Evolutionary conservation across 2,329 filamentous ascomycete species (phyloP), one percentile per base, ranked within the genome.

Genomic region (Dothideomycetes sp.): DNA sequence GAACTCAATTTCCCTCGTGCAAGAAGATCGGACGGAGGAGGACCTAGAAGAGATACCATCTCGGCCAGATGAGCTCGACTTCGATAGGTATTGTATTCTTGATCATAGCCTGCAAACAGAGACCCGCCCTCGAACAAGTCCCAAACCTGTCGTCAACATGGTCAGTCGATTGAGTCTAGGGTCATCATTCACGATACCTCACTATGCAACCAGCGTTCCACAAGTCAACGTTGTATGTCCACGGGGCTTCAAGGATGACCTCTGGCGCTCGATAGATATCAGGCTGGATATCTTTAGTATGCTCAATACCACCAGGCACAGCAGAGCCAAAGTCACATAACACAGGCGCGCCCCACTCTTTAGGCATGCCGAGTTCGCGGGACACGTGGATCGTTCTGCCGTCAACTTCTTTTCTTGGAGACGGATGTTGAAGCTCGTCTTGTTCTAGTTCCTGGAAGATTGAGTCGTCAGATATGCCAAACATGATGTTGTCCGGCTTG

Each of bases 401-500:
- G 24, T 59, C 45, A 15, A 62, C 44, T 5, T 50, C 23, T 51
- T 64, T 66, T 1, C 61, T 54, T 4, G 61, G 57, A 18, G 54
- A 62, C n/a, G 63, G 61, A n/a, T 44, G 45, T 19, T 54, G 35
- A 34, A 64, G 31, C 45, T 67, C 62, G 15, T 33, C 51, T 36
- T 58, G 38, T 5, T 53, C 51, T 45, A 65, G 64, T 8, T 45
- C 49, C 20, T 59, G 45, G 17, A 66, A 49, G 2, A 65, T 57
- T n/a, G 54, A 43, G 1, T 51, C 46, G 45, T 65, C 62, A n/a
- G 53, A 51, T 35, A 59, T 56, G 36, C 53, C 57, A 31, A 58
- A 52, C 3, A 68, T 45, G 33, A 67, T 62, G 41, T 67, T 68
- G 47, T 64, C 62, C 2, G 52, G 51, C 38, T 67, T 68, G 43